Percentiles rank a stretch among this genome's conserved stretches.
Evolutionary conservation across 345 rosid genomes (phyloP).

Genomic region (Pseudoturritis turrita): DNA sequence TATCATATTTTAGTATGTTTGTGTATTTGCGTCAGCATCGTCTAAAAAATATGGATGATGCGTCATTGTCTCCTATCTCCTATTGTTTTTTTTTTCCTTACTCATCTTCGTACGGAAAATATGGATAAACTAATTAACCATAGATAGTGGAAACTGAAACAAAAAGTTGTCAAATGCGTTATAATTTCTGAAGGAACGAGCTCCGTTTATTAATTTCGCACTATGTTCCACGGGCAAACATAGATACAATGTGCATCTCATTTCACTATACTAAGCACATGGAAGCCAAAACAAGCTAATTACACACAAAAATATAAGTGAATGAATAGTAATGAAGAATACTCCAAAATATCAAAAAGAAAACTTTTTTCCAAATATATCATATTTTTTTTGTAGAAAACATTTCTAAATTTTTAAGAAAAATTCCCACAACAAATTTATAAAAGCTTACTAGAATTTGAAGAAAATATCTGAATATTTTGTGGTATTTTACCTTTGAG

Average conservation of each 20-base stretch:
- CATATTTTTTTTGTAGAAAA: not conserved
- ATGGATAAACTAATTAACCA: not conserved
- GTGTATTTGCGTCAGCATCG: conserved; percentile 4
- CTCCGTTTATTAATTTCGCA: no score
- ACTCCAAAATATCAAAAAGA: not conserved
- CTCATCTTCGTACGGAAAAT: conserved; percentile 9
- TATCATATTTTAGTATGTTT: not conserved
- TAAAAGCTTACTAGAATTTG: not conserved
- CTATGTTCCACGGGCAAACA: no score
- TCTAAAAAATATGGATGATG: not conserved
- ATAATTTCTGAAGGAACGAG: not conserved
- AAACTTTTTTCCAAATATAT: not conserved
- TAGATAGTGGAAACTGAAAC: conserved; percentile 20
- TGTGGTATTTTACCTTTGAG: not conserved
- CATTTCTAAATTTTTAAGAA: not conserved
- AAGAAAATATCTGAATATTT: no score
- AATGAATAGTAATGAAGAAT: not conserved
- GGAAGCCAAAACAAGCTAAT: not conserved
- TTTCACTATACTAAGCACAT: not conserved
- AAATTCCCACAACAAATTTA: not conserved
- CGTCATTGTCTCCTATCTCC: not conserved
- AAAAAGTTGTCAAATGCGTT: conserved; percentile 9
- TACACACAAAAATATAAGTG: not conserved
- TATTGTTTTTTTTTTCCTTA: not conserved
- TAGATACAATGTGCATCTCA: no score